Conservation (phyloP, 2,329 filamentous ascomycete genomes). For the Gliomastix tumulicola region DNA sequence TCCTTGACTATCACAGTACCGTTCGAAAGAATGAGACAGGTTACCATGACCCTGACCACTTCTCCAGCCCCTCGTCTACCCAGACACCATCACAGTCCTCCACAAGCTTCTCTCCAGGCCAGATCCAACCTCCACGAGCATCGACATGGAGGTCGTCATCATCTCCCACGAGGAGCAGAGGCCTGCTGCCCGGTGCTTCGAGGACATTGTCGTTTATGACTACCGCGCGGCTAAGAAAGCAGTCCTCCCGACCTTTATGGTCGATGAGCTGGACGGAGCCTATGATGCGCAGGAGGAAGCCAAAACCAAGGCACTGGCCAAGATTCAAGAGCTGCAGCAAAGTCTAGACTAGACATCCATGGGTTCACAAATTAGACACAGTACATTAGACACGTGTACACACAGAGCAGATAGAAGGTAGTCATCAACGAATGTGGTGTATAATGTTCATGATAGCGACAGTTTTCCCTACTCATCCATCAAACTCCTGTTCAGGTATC, state of each 20-base stretch:
- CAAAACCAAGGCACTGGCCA: slow-evolving; percentile 1
- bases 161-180: slow-evolving; percentile 70
- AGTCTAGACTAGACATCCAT: background rate
- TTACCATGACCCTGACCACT: too few relatives aligned
- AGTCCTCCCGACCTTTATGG: slow-evolving; percentile 31
- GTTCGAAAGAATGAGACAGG: too few relatives aligned
- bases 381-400: too few relatives aligned
- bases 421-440: too few relatives aligned
- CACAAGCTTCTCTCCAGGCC: slow-evolving; percentile 58
- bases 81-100: slow-evolving; percentile 75
- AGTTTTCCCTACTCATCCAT: too few relatives aligned
- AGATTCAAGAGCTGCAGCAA: slow-evolving; percentile 3
- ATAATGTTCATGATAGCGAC: too few relatives aligned
- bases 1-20: too few relatives aligned
- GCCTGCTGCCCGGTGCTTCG: slow-evolving; percentile 64
- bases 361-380: slow-evolving; percentile 1
- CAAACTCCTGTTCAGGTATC: too few relatives aligned
- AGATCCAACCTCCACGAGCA: background rate
- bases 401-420: too few relatives aligned
- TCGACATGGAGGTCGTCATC: slow-evolving; percentile 50
- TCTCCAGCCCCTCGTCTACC: slow-evolving; percentile 69
- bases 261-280: slow-evolving; percentile 23
- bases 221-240: slow-evolving; percentile 26
- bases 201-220: slow-evolving; percentile 77
- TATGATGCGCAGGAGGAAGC: slow-evolving; percentile 23